phyloP scores from a whole-genome alignment of 331 rosid genomes.

The Quercus lobata region DNA sequence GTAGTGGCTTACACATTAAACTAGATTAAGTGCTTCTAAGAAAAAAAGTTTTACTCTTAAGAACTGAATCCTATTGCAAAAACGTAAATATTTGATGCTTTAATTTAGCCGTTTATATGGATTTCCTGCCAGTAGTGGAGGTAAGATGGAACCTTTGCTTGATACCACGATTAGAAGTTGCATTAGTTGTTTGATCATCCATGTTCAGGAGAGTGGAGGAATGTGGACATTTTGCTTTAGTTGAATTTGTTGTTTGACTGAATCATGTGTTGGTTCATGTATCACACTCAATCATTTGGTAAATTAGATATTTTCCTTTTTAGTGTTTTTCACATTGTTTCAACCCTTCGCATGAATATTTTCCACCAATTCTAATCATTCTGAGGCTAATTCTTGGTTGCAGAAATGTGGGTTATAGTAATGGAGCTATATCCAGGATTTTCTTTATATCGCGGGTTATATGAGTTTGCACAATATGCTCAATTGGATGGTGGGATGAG shows the following conservation, averaged over 20 bases:
- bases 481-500: constrained; percentile 60
- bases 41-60: too few relatives aligned
- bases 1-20: too few relatives aligned
- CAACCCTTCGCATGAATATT: not conserved
- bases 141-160: too few relatives aligned
- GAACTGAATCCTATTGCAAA: too few relatives aligned
- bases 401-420: constrained; percentile 65
- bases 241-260: not conserved
- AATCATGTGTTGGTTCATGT: not conserved
- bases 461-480: constrained; percentile 64
- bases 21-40: too few relatives aligned
- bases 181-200: not conserved
- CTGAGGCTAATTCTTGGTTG: not conserved
- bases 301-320: not conserved
- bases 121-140: too few relatives aligned
- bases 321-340: not conserved
- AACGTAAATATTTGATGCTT: too few relatives aligned
- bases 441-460: constrained; percentile 70
- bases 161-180: too few relatives aligned
- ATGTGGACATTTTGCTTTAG: not conserved
- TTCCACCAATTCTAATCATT: not conserved
- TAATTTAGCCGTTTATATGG: too few relatives aligned
- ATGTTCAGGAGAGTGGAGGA: not conserved
- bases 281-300: not conserved
- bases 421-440: constrained; percentile 88